Evolutionary conservation across 78 protist species (phyloP).

Genomic region (Bodo saltans): DNA sequence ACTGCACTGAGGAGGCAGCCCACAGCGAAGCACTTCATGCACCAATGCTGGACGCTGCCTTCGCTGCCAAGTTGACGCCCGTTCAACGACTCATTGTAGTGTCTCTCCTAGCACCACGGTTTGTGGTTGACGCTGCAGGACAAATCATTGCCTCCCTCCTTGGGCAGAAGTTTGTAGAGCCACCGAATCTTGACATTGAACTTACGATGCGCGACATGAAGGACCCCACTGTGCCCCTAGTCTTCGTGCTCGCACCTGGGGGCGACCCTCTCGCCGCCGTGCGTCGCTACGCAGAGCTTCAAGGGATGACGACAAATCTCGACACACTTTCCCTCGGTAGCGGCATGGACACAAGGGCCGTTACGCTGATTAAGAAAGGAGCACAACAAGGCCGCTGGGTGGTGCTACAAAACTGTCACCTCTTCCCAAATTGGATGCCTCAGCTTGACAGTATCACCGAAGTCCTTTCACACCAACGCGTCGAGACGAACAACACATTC

Average conservation of each 20-base stretch:
- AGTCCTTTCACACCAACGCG: background rate
- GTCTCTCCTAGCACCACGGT: too few species aligned
- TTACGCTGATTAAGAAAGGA: slow-evolving; percentile 13
- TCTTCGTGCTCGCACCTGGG: slow-evolving; percentile 67
- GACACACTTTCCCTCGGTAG: slow-evolving; percentile 61
- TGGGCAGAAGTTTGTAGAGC: slow-evolving; percentile 23
- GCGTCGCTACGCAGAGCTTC: background rate
- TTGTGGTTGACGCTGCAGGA: too few species aligned
- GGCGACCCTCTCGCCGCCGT: slow-evolving; percentile 60
- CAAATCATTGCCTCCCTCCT: slow-evolving; percentile 28
- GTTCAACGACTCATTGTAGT: too few species aligned
- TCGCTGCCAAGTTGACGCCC: too few species aligned
- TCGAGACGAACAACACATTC: slow-evolving; percentile 22
- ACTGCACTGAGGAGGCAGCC: too few species aligned
- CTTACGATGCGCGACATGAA: slow-evolving; percentile 36
- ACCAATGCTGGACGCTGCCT: too few species aligned
- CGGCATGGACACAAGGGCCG: slow-evolving; percentile 57
- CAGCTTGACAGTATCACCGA: slow-evolving; percentile 34
- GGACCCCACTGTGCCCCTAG: slow-evolving; percentile 36
- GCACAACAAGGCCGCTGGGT: slow-evolving; percentile 54
- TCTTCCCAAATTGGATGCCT: slow-evolving; percentile 53
- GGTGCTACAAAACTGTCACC: slow-evolving; percentile 55
- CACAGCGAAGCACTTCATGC: too few species aligned
- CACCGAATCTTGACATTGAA: slow-evolving; percentile 28
- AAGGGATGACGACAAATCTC: background rate